Conservation (phyloP, 495 filamentous ascomycete species). For the Lasiosphaeriaceae sp. region DNA sequence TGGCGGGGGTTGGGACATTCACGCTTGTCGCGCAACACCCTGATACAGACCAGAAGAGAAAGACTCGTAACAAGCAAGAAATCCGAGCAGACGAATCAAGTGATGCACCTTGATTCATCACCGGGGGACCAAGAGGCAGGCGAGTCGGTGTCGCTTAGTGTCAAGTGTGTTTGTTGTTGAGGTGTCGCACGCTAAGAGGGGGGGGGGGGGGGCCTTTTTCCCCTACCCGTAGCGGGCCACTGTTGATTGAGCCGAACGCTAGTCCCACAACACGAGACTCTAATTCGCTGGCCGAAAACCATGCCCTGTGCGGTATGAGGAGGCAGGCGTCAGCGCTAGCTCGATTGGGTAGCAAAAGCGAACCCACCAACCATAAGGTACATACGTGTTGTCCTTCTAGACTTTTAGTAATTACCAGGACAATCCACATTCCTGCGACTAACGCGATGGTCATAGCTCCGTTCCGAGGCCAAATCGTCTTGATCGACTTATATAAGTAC, state of each 20-base stretch:
- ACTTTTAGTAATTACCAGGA: neutral
- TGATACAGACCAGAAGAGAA: neutral
- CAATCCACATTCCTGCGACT: neutral
- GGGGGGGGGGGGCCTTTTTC: no score
- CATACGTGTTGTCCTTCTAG: neutral
- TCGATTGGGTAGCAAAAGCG: constrained; percentile 30
- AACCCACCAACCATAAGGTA: constrained; percentile 28
- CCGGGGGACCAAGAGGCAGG: neutral
- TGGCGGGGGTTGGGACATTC: no score
- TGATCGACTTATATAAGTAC: no score
- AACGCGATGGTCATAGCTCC: neutral
- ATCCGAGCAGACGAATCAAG: constrained; percentile 33
- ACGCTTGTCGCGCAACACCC: neutral
- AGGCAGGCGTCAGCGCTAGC: constrained; percentile 22
- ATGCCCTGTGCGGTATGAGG: neutral
- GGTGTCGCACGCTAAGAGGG: no score
- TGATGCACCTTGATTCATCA: constrained; percentile 21
- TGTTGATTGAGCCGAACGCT: no score
- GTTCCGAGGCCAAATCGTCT: neutral
- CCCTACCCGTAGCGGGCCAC: no score
- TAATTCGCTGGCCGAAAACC: neutral
- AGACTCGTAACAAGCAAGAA: constrained; percentile 15
- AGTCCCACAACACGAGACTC: no score
- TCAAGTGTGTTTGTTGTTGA: neutral
- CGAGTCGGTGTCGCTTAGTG: neutral